Conservation (phyloP, 73 alveolate species). For the Paramecium tetraurelia region DNA sequence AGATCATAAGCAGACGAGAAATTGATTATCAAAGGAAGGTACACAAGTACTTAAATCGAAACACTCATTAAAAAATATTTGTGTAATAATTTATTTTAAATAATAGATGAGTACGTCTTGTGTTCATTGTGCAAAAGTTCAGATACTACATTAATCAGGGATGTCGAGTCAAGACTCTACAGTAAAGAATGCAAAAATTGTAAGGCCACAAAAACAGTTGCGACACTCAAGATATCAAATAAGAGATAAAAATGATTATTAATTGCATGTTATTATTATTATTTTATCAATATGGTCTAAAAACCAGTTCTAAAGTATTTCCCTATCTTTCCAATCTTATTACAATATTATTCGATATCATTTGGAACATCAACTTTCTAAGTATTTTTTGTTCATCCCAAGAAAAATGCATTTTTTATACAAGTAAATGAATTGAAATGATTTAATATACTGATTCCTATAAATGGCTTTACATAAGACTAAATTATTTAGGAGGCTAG, state of each 20-base stretch:
- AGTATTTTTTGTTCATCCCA: too few species aligned
- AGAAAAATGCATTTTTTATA: too few species aligned
- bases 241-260: not conserved
- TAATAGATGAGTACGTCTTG: slow-evolving; percentile 63
- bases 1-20: slow-evolving; percentile 45
- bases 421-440: too few species aligned
- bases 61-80: slow-evolving; percentile 57
- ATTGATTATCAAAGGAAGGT: slow-evolving; percentile 64
- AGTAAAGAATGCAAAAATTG: slow-evolving; percentile 67
- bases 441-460: too few species aligned
- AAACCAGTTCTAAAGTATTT: not conserved
- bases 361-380: too few species aligned
- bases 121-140: slow-evolving; percentile 68
- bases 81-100: not conserved
- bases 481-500: too few species aligned
- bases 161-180: slow-evolving; percentile 62
- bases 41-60: slow-evolving; percentile 62
- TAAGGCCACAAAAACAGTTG: slow-evolving; percentile 64
- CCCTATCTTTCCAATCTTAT: not conserved
- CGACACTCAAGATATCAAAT: not conserved
- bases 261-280: not conserved
- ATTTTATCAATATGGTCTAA: not conserved
- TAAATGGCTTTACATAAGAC: too few species aligned
- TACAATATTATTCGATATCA: too few species aligned
- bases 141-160: slow-evolving; percentile 60